Percentiles rank a stretch among this genome's conserved stretches.
Evolutionary conservation across 768 basidiomycete genomes (phyloP).

Genomic region (Multifurca ochricompacta): DNA sequence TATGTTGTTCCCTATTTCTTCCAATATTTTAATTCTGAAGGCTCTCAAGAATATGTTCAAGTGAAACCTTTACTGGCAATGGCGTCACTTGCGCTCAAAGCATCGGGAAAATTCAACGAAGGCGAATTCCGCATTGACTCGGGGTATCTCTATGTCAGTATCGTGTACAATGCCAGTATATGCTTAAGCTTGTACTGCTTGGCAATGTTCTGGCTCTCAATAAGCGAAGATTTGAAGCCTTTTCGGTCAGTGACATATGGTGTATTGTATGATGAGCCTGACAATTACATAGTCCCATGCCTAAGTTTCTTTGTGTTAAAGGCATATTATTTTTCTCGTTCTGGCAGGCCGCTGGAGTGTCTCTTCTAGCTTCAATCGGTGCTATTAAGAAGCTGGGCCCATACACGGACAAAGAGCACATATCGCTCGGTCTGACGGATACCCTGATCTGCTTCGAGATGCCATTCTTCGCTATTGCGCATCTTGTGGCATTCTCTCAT

Average conservation of each 20-base stretch:
- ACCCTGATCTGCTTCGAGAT: conserved; percentile 93
- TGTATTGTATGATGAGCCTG: not conserved
- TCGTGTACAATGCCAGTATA: conserved; percentile 79
- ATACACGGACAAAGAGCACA: conserved; percentile 81
- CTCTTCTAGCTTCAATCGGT: conserved; percentile 78
- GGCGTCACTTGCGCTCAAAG: conserved; percentile 80
- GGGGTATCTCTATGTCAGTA: conserved; percentile 86
- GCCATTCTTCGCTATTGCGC: conserved; percentile 93
- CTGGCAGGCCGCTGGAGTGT: conserved; percentile 89
- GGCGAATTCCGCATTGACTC: conserved; percentile 78
- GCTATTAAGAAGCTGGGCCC: conserved; percentile 74
- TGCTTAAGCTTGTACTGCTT: conserved; percentile 81
- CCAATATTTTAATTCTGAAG: not conserved
- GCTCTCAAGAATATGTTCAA: conserved; percentile 82
- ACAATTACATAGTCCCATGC: conserved; percentile 56
- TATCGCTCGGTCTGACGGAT: conserved; percentile 86
- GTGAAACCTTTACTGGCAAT: conserved; percentile 87
- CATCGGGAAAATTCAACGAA: conserved; percentile 79
- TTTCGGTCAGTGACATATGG: conserved; percentile 53
- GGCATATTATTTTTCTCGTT: conserved; percentile 98
- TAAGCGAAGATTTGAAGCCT: conserved; percentile 80
- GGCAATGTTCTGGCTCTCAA: conserved; percentile 95
- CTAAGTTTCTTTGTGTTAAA: conserved; percentile 98
- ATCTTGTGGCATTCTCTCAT: conserved; percentile 91
- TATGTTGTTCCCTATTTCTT: conserved; percentile 30